Percentiles rank a stretch among this genome's conserved stretches.
phyloP scores from a whole-genome alignment of 345 rosid genomes.

The Cardiospermum halicacabum region DNA sequence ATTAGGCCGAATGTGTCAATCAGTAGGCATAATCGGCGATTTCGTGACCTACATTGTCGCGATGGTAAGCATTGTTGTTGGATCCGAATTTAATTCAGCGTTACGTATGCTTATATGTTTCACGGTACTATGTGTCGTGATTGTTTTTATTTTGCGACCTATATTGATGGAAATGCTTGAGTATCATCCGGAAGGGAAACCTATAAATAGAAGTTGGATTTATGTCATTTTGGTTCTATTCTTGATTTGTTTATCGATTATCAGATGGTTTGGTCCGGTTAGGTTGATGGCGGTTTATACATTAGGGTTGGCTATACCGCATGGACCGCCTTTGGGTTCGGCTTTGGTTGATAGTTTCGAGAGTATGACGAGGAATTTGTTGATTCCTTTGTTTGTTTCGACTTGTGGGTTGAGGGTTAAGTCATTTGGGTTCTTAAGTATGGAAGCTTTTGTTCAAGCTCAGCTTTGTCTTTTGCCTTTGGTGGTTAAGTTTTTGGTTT shows the following conservation, averaged over 20 bases:
- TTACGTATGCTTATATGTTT: background rate
- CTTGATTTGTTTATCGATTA: background rate
- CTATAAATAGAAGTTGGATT: background rate
- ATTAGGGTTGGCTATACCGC: conserved; percentile 17
- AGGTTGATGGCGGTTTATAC: conserved; percentile 1
- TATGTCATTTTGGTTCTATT: background rate
- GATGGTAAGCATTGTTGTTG: fast-evolving
- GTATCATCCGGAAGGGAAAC: background rate
- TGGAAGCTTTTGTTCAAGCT: background rate
- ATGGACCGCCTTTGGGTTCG: conserved; percentile 28
- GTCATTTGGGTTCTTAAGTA: background rate
- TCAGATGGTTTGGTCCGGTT: background rate
- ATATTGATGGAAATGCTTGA: background rate
- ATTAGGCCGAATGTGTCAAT: conserved; percentile 16
- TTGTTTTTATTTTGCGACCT: background rate
- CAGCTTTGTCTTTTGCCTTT: conserved; percentile 10
- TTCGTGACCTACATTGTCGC: background rate
- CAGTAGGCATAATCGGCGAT: conserved; percentile 15
- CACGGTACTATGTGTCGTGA: background rate
- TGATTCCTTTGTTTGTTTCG: conserved; percentile 15
- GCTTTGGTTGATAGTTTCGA: conserved; percentile 20
- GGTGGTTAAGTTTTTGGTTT: conserved; percentile 25
- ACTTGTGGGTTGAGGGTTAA: conserved; percentile 15
- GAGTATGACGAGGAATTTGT: background rate
- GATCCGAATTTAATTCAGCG: background rate